Evolutionary conservation across 768 basidiomycete genomes (phyloP), one percentile per base, ranked within the genome.

Genomic region (Polyporus arcularius): DNA sequence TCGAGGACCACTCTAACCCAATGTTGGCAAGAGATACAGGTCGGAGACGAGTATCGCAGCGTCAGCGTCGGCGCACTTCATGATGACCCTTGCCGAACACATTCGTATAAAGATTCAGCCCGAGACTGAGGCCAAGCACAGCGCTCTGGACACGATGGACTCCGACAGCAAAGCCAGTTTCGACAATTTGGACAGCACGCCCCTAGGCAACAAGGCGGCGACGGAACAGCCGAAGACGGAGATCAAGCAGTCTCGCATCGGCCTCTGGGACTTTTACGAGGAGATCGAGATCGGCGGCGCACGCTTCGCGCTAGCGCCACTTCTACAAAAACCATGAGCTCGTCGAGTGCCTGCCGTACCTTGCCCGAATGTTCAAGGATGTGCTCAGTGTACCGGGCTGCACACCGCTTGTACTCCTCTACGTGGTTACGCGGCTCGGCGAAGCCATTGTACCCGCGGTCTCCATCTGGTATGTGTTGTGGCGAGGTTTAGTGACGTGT

Each of bases 191-290:
- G 21, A 26, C 21, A 26, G 21, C 21, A 26, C 1, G 21, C 21
- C 2, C 21, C 2, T 26, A 2, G 21, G 2, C 21, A 26, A 26
- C 21, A 26, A 26, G 21, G 1, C 21, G 2, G 21, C 21, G 21
- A 26, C 21, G 1, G 2, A 2, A 1, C 21, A 26, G 21, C 43
- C 43, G n/a, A 45, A 18, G 16, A 21, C 16, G 45, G 12, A 28
- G 16, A 57, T 90, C 62, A 82, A 83, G 53, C 87, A 88, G 61
- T 81, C 81, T 14, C 78, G 73, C 21, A 61, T 89, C 39, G 90
- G 90, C 43, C 83, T 90, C 41, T 92, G 90, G 90, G 88, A 91
- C 65, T 72, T 89, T 40, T 92, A 90, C 69, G 84, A 89, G 66
- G 84, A 90, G 65, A 76, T 74, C 78, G 35, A 69, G 75, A 39